These are phyloP conservation scores for Neurospora sp. DNA, from an alignment of 495 filamentous ascomycete genomes.

Conservation along the genomic window DNA sequence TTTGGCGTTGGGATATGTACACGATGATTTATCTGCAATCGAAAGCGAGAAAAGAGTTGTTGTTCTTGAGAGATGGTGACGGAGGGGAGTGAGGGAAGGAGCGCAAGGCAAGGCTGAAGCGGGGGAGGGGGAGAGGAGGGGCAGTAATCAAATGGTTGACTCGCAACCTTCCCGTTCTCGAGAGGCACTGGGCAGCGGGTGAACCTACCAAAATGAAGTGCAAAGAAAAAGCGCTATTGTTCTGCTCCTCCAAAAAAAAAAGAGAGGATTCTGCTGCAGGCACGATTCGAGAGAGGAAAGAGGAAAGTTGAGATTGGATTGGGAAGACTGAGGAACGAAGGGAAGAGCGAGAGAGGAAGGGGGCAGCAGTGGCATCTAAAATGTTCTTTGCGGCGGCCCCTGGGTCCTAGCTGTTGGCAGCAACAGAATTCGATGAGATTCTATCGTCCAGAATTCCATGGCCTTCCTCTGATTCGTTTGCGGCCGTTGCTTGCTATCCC, in stretches of 20 bases:
- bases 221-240: not conserved
- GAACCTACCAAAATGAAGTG: conserved; percentile 2
- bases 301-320: conserved; percentile 6
- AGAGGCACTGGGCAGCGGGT: not conserved
- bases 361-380: conserved; percentile 24
- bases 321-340: conserved; percentile 8
- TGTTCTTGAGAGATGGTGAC: not conserved
- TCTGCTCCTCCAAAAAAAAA: conserved; percentile 3
- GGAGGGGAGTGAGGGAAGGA: not conserved
- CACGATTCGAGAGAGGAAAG: conserved; percentile 6
- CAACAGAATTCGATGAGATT: conserved; percentile 28
- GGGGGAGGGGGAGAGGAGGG: not conserved
- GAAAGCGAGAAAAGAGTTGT: not conserved
- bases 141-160: not conserved
- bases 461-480: conserved; percentile 24
- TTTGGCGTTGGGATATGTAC: not conserved
- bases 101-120: not conserved
- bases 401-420: conserved; percentile 13
- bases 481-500: conserved; percentile 9
- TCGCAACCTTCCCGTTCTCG: not conserved
- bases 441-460: conserved; percentile 25
- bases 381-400: conserved; percentile 18
- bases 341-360: conserved; percentile 5
- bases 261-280: not conserved
- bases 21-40: not conserved